Evolutionary conservation across 305 asterid genomes (phyloP), one percentile per base, ranked within the genome.

Genomic region (Euphrasia arctica): DNA sequence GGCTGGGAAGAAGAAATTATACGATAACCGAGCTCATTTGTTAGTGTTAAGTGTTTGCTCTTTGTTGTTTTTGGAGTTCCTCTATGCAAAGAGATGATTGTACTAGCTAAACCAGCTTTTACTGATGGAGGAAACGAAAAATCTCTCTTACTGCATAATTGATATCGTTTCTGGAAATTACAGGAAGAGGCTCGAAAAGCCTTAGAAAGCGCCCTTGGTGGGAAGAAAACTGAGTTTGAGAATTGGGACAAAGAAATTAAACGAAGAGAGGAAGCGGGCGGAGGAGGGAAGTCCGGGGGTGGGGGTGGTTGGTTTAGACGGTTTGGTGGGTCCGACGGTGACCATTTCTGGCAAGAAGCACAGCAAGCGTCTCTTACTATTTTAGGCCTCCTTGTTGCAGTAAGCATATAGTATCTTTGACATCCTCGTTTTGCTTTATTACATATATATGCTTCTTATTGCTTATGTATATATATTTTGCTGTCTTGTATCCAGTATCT

Each of bases 111-210:
- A 57, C 64, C 66, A 15, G 15, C 42, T 47, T 18, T 29, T 36
- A 49, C 36, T 32, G 5, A 32, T 45, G 12, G 54, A 62, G 52
- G 3, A 3, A 27, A 18, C n/a, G 10, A n/a, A 11, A 29, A 13
- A 22, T 36, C 27, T 47, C 10, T 45, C 31, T 14, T n/a, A 9
- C n/a, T 36, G 22, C 22, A 18, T 18, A 18, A 18, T 18, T 43
- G 10, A 0, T 36, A 22, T 13, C 47, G 43, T 62, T 39, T 48
- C 29, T 51, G 58, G 54, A 68, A 42, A 68, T 63, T 63, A 58
- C 85, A 93, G 98, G 98, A 93, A 11, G 81, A 86, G 60, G 98
- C 96, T 49, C 84, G 82, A 71, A 93, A 85, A 79, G 95, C 98
- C 64, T 79, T 93, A 76, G 98, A 90, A 75, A 66, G 85, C 72